phyloP scores from a whole-genome alignment of 495 filamentous ascomycete genomes.

The Neurospora africana region DNA sequence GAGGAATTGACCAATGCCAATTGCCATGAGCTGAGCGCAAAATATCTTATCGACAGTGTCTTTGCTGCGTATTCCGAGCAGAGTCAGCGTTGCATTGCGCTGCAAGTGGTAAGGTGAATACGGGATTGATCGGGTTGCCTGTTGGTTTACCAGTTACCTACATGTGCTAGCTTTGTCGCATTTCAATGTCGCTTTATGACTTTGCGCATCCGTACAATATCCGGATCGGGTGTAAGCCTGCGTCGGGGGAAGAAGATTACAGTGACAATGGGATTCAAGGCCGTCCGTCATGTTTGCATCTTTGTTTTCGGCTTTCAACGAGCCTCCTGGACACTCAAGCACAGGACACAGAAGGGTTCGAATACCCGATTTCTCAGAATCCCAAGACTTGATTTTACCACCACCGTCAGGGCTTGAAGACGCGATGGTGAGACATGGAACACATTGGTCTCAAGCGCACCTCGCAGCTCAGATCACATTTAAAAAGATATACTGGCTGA shows the following conservation, averaged over 20 bases:
- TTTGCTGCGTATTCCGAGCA: background rate
- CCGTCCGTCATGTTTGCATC: background rate
- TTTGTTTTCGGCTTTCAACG: too few species aligned
- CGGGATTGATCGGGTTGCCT: background rate
- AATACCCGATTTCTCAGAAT: background rate
- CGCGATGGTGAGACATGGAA: background rate
- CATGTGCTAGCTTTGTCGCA: background rate
- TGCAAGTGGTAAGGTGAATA: background rate
- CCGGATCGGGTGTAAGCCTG: background rate
- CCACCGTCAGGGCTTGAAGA: background rate
- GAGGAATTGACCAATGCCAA: background rate
- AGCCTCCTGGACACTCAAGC: too few species aligned
- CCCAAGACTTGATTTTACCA: background rate
- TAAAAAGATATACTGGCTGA: too few species aligned
- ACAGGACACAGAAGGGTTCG: background rate
- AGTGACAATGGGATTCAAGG: background rate
- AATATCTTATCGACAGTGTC: background rate
- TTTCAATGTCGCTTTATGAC: background rate
- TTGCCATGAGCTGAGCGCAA: background rate
- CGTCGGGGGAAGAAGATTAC: background rate
- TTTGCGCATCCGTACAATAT: background rate
- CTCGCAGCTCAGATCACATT: too few species aligned
- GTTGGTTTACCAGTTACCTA: background rate
- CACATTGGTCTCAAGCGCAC: background rate
- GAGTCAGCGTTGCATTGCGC: background rate